Evolutionary conservation across 192 early-diverging fungal genomes (phyloP).

Genomic region (Martensiomyces pterosporus): DNA sequence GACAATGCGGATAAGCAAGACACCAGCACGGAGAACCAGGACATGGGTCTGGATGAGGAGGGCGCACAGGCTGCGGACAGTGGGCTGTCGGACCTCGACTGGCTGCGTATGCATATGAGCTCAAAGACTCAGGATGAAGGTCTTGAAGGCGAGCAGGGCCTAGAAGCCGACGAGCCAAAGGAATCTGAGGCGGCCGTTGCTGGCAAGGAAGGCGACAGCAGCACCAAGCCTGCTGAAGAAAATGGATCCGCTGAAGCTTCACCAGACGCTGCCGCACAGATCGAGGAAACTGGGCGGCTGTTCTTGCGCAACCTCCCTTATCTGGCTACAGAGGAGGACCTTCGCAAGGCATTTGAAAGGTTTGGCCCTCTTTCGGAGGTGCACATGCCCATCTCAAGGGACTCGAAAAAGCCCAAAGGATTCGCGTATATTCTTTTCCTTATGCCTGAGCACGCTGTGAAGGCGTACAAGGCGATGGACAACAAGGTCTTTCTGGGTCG

Average conservation of each 20-base stretch:
- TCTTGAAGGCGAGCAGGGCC: conserved; percentile 13
- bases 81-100: conserved; percentile 62
- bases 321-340: conserved; percentile 81
- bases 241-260: conserved; percentile 9
- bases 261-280: conserved; percentile 50
- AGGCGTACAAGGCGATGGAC: conserved; percentile 78
- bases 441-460: conserved; percentile 90
- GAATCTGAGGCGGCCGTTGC: neutral
- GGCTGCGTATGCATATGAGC: conserved; percentile 63
- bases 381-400: conserved; percentile 90
- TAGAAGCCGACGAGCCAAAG: conserved; percentile 4
- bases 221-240: neutral
- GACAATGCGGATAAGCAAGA: conserved; percentile 9
- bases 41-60: conserved; percentile 42
- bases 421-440: conserved; percentile 88
- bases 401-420: conserved; percentile 91
- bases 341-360: conserved; percentile 73
- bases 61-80: conserved; percentile 39
- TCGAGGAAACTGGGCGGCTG: conserved; percentile 91
- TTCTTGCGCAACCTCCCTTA: conserved; percentile 94
- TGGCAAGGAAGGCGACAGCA: neutral
- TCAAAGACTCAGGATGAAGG: conserved; percentile 31
- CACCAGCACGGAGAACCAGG: conserved; percentile 14
- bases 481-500: conserved; percentile 88
- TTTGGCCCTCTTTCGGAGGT: conserved; percentile 91